Evolutionary conservation across 768 basidiomycete genomes (phyloP).

Genomic region (Cystofilobasidium macerans): DNA sequence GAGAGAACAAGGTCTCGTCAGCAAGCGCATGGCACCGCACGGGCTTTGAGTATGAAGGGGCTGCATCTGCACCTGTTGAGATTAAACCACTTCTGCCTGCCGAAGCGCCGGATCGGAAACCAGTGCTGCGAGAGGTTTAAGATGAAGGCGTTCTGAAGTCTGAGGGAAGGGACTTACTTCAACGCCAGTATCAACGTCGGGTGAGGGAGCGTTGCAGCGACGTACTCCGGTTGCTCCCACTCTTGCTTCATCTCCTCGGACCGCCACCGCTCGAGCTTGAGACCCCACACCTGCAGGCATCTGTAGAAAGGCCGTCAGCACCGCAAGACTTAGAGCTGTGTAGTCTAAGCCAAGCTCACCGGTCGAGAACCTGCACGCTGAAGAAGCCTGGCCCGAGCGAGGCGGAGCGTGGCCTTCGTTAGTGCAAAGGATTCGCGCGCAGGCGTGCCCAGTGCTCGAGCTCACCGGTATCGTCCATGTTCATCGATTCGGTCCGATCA

Average conservation of each 20-base stretch:
- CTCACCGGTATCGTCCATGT: conserved; percentile 31
- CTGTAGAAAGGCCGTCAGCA: neutral
- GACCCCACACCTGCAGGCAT: conserved; percentile 12
- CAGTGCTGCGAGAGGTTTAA: conserved; percentile 21
- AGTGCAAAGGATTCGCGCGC: neutral
- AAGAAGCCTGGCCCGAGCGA: conserved; percentile 9
- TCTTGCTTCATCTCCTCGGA: conserved; percentile 8
- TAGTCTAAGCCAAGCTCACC: neutral
- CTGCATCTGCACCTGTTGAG: no score
- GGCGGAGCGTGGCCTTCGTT: neutral
- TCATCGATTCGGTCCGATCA: conserved; percentile 58
- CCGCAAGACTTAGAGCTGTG: neutral
- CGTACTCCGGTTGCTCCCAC: conserved; percentile 23
- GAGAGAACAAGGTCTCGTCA: no score
- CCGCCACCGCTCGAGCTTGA: conserved; percentile 21
- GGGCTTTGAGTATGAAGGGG: no score
- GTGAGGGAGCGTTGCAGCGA: neutral
- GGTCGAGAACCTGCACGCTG: conserved; percentile 14
- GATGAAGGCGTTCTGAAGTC: conserved; percentile 22
- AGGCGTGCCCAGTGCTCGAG: neutral
- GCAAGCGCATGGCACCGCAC: no score
- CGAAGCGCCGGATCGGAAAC: conserved; percentile 23
- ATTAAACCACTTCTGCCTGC: conserved; percentile 15
- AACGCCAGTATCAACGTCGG: neutral
- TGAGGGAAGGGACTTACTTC: neutral